These are phyloP conservation scores for Mycena rosella DNA, from an alignment of 768 basidiomycete species.

Conservation along the genomic window DNA sequence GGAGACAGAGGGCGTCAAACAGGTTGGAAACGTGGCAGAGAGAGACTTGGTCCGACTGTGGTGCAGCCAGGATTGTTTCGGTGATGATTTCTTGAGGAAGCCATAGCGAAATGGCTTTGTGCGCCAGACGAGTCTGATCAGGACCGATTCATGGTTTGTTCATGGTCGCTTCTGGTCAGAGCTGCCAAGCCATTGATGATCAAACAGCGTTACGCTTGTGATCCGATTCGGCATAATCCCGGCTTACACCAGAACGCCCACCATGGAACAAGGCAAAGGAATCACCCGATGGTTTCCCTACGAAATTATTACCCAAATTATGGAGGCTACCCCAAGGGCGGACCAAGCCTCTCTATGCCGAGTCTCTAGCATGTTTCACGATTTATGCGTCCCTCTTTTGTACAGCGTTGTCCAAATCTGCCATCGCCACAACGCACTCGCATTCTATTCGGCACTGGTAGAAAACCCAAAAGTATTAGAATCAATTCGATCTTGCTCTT, in stretches of 20 bases:
- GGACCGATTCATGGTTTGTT: no score
- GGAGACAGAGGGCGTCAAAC: conserved; percentile 7
- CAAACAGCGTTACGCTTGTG: no score
- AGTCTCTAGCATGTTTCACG: not conserved
- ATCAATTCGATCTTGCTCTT: no score
- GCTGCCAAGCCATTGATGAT: no score
- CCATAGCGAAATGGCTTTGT: no score
- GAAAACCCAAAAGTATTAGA: no score
- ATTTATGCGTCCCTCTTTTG: not conserved
- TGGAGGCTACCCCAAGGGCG: not conserved
- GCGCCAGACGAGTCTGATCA: no score
- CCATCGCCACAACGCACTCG: not conserved
- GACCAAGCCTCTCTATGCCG: not conserved
- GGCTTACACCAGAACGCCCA: no score
- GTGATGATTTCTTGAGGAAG: conserved; percentile 20
- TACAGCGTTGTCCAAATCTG: not conserved
- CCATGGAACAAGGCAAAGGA: no score
- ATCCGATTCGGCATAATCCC: no score
- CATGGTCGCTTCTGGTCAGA: no score
- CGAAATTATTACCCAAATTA: not conserved
- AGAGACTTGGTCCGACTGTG: not conserved
- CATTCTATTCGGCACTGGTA: not conserved
- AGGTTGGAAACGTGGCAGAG: conserved; percentile 8
- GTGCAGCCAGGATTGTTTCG: not conserved
- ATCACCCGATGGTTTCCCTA: not conserved